Evolutionary conservation across 2,329 filamentous ascomycete genomes (phyloP).

Genomic region (Diaporthe sp.): DNA sequence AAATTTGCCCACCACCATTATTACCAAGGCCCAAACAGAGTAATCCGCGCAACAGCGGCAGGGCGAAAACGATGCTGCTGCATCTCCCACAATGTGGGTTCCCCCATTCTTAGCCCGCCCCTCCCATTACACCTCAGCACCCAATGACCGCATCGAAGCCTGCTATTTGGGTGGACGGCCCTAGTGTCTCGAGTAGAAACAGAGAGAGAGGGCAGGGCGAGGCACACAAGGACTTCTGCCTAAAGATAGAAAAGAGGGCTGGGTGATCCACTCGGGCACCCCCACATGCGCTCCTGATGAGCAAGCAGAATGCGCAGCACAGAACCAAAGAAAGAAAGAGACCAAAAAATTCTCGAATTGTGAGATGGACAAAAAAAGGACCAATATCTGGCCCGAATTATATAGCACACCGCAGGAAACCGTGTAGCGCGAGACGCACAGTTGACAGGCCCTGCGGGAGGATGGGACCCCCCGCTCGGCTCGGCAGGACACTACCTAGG

Average conservation of each 20-base stretch:
- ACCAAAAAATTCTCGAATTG: not conserved
- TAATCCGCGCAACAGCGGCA: not conserved
- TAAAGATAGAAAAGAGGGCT: constrained; percentile 30
- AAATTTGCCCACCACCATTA: constrained; percentile 19
- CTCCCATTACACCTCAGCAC: not conserved
- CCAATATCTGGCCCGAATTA: not conserved
- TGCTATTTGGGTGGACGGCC: constrained; percentile 6
- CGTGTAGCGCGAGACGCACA: constrained; percentile 19
- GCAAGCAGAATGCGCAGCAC: constrained; percentile 4
- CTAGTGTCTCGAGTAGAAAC: constrained; percentile 33
- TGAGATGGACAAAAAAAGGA: not conserved
- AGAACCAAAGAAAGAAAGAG: not conserved
- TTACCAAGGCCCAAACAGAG: not conserved
- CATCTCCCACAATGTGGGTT: constrained; percentile 4
- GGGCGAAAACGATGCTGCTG: not conserved
- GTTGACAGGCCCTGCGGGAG: constrained; percentile 20
- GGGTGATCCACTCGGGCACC: constrained; percentile 17
- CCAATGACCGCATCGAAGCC: constrained; percentile 1
- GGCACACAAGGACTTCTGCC: constrained; percentile 22
- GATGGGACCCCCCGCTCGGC: constrained; percentile 18
- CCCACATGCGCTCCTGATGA: constrained; percentile 23
- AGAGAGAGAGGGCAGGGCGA: not conserved
- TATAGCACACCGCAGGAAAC: not conserved
- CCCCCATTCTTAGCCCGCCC: not conserved
- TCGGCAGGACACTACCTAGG: not conserved